phyloP scores from a whole-genome alignment of 2,329 filamentous ascomycete species.

The Arthrobotrys pseudoclavata region DNA sequence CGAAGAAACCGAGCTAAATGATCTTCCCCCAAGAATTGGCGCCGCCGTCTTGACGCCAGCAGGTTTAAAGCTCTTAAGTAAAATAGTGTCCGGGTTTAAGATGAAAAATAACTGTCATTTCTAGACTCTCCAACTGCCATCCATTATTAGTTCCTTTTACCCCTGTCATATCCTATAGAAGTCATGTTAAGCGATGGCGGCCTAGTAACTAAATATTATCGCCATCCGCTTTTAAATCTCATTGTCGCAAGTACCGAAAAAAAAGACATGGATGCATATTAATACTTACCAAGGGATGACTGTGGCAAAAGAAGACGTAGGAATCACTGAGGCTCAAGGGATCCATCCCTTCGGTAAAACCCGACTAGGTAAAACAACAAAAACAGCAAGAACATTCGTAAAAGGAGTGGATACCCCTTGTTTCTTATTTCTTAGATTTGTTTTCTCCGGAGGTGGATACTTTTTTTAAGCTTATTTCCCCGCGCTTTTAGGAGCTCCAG shows the following conservation, averaged over 20 bases:
- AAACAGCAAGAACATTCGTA: constrained; percentile 4
- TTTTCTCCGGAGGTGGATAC: background rate
- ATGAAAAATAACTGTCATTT: background rate
- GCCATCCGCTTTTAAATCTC: background rate
- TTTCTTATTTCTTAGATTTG: background rate
- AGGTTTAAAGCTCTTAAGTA: background rate
- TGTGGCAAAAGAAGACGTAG: constrained; percentile 7
- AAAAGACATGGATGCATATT: background rate
- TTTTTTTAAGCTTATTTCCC: constrained; percentile 19
- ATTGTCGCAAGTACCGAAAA: background rate
- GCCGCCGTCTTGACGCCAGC: background rate
- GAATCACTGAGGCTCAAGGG: background rate
- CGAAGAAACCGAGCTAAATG: background rate
- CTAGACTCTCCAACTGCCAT: background rate
- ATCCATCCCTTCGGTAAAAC: constrained; percentile 12
- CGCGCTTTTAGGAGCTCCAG: background rate
- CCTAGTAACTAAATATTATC: background rate
- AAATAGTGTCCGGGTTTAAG: background rate
- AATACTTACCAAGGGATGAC: background rate
- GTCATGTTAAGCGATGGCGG: constrained; percentile 15
- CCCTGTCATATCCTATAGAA: constrained; percentile 8
- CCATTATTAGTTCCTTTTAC: background rate
- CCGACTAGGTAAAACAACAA: background rate
- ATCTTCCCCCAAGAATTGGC: background rate
- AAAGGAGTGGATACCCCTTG: background rate